Conservation (phyloP, 108 stramenopile species). For the Pseudonitzschia pungens region DNA sequence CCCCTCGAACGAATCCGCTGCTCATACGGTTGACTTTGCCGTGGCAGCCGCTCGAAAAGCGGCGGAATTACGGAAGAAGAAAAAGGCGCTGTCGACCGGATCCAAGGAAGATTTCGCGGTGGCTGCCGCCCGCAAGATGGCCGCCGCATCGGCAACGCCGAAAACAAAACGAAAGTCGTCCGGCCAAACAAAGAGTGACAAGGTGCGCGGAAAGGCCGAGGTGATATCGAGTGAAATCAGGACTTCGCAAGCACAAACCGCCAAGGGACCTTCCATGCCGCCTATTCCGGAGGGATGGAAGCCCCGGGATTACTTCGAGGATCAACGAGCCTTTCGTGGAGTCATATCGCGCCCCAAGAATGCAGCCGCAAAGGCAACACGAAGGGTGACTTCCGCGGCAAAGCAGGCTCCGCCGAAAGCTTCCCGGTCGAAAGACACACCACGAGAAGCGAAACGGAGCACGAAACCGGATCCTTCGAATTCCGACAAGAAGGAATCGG, state of each 20-base stretch:
- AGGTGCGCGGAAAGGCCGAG: conserved; percentile 2
- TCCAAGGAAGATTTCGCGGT: conserved; percentile 26
- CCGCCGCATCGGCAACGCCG: conserved; percentile 4
- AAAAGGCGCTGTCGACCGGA: background rate
- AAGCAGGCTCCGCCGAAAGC: background rate
- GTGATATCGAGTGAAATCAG: background rate
- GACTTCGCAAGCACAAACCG: background rate
- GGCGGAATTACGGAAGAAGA: conserved; percentile 21
- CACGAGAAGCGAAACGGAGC: background rate
- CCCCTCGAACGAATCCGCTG: background rate
- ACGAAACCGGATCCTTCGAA: background rate
- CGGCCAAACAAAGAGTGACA: background rate
- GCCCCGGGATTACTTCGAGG: conserved; percentile 17
- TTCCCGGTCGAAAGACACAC: background rate
- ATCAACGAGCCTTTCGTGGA: conserved; percentile 19
- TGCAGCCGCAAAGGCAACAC: background rate
- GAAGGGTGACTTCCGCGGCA: background rate
- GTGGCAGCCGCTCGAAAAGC: conserved; percentile 41
- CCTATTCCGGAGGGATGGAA: conserved; percentile 11
- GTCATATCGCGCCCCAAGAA: conserved; percentile 26
- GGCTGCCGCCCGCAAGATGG: conserved; percentile 28
- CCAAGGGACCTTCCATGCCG: background rate
- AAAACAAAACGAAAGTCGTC: conserved; percentile 3
- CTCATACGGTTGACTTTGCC: conserved; percentile 29
- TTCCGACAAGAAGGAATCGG: background rate